Conservation (phyloP, 2,329 filamentous ascomycete genomes). For the Zymoseptoria ardabiliae region DNA sequence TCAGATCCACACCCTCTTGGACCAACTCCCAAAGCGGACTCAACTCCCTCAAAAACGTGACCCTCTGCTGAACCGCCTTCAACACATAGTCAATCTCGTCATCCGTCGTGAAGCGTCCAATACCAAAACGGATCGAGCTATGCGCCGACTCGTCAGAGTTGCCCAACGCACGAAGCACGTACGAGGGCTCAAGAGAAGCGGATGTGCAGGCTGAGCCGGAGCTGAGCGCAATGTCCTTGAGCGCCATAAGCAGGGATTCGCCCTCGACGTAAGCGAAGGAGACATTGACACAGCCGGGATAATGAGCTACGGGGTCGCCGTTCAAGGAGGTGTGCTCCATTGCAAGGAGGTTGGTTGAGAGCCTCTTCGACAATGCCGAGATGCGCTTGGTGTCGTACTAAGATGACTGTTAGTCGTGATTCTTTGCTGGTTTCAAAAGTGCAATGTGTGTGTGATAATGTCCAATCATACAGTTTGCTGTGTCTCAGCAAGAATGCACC, state of each 20-base stretch:
- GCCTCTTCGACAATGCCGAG: constrained; percentile 70
- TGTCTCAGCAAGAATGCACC: constrained; percentile 42
- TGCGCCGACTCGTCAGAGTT: constrained; percentile 97
- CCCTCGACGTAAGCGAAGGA: constrained; percentile 98
- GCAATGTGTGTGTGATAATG: not conserved
- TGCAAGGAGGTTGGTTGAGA: constrained; percentile 72
- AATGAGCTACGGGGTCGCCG: constrained; percentile 73
- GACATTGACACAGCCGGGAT: constrained; percentile 95
- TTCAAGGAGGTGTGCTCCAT: constrained; percentile 93
- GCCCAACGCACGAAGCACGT: constrained; percentile 86
- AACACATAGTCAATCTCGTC: constrained; percentile 94
- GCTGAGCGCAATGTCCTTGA: constrained; percentile 95
- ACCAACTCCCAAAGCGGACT: constrained; percentile 97
- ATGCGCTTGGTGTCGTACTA: constrained; percentile 91
- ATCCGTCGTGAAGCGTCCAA: constrained; percentile 93
- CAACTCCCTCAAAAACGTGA: constrained; percentile 86
- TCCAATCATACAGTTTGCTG: constrained; percentile 59
- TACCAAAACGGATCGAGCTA: constrained; percentile 95
- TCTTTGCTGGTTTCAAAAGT: not conserved
- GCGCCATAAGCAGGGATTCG: constrained; percentile 93
- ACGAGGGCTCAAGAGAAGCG: constrained; percentile 90
- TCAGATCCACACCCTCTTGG: constrained; percentile 89
- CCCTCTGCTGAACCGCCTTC: constrained; percentile 83
- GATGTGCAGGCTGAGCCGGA: constrained; percentile 97
- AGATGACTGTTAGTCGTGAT: constrained; percentile 21